Evolutionary conservation across 495 filamentous ascomycete species (phyloP), one percentile per base, ranked within the genome.

Genomic region (Aspergillus bridgeri): DNA sequence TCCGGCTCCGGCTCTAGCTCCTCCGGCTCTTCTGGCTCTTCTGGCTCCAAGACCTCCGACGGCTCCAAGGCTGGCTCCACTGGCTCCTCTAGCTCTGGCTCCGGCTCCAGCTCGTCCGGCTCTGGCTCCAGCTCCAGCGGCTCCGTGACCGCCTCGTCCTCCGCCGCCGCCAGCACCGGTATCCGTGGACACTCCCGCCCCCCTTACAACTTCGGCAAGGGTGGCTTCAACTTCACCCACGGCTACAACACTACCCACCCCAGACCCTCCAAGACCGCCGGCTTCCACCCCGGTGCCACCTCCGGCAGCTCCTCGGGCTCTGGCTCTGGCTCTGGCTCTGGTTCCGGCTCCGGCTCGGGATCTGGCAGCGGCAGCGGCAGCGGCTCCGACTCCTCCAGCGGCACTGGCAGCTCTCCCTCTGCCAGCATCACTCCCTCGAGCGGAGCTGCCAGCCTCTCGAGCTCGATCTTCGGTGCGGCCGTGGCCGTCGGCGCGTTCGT

Each of bases 391-490:
- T 54, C 68, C 25, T 56, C 59, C 42, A 50, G 55, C 38, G 27
- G 43, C 58, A 43, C 47, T 46, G 49, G 59, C 42, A 48, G 61
- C 56, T 54, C 58, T 43, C 48, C 58, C 29, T 54, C 60, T 45
- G 62, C 68, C 33, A 38, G 33, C 46, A 55, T 57, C 29, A 57
- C 55, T 18, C 63, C 64, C 58, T 58, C 66, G 49, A 59, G 54
- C 59, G 60, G 60, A 55, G 70, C 68, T 48, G 60, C 27, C 67
- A 63, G 65, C 53, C 57, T 72, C 48, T 60, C 72, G 27, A 62
- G 67, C 59, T 74, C 73, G 21, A 61, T 67, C 48, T 63, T 67
- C 55, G 66, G 69, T 52, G 69, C 68, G 27, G 65, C 65, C 29
- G 54, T 73, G 18, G 65, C 67, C 22, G 66, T 67, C 43, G 53